phyloP scores from a whole-genome alignment of 495 filamentous ascomycete genomes.

The Acidomyces sp. region DNA sequence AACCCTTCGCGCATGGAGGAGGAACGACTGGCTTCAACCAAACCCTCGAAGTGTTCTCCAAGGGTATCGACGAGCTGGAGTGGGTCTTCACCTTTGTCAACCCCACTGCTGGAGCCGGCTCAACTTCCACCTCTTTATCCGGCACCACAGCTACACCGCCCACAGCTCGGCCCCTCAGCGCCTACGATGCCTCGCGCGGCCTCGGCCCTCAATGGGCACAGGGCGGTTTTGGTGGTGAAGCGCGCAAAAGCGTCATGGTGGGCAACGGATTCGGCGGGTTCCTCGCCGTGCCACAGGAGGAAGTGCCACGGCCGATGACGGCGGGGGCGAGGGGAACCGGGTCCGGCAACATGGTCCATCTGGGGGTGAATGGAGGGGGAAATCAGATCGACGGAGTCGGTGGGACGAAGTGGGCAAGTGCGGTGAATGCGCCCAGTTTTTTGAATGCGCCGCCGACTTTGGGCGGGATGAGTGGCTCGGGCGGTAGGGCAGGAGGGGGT shows the following conservation, averaged over 20 bases:
- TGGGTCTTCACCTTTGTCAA: slow-evolving; percentile 64
- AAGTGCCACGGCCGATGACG: slow-evolving; percentile 24
- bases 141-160: slow-evolving; percentile 19
- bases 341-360: background rate
- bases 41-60: slow-evolving; percentile 69
- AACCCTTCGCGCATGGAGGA: slow-evolving; percentile 18
- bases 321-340: slow-evolving; percentile 8
- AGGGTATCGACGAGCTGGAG: slow-evolving; percentile 69
- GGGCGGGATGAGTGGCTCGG: slow-evolving; percentile 2
- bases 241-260: slow-evolving; percentile 48
- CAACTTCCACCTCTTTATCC: slow-evolving; percentile 18
- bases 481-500: slow-evolving; percentile 4
- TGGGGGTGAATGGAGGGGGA: slow-evolving; percentile 6
- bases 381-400: slow-evolving; percentile 8
- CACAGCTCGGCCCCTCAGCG: slow-evolving; percentile 40
- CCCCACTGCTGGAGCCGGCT: slow-evolving; percentile 26
- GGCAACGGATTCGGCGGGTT: slow-evolving; percentile 74
- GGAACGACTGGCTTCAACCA: slow-evolving; percentile 43
- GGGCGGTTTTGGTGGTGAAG: slow-evolving; percentile 36
- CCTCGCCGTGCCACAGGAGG: slow-evolving; percentile 57
- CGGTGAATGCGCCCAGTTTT: slow-evolving; percentile 2
- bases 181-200: slow-evolving; percentile 37
- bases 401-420: slow-evolving; percentile 16
- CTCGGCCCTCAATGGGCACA: slow-evolving; percentile 41
- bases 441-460: slow-evolving; percentile 20